Evolutionary conservation across 2,329 filamentous ascomycete genomes (phyloP).

Genomic region (Fusarium sp.): DNA sequence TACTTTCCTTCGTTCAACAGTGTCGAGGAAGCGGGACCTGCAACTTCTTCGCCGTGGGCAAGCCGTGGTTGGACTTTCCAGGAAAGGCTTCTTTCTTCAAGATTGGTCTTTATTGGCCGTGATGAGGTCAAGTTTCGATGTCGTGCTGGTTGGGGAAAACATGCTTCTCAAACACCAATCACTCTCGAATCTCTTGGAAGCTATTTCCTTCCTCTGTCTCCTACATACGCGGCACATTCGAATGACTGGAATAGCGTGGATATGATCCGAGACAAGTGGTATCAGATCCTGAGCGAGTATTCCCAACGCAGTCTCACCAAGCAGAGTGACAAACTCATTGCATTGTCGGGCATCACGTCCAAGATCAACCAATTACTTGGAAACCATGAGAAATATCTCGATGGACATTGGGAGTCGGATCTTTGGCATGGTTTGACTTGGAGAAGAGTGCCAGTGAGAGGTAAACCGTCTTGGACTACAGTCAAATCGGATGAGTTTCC

Average conservation of each 20-base stretch:
- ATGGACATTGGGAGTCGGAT: neutral
- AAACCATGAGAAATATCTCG: neutral
- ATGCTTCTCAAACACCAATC: neutral
- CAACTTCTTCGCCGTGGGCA: neutral
- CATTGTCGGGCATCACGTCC: neutral
- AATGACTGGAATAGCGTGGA: neutral
- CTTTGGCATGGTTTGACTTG: neutral
- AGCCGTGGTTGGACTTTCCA: neutral
- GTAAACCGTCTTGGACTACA: neutral
- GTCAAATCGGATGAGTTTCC: neutral
- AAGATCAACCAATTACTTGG: neutral
- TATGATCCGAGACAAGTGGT: conserved; percentile 9
- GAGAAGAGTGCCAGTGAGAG: neutral
- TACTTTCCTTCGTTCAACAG: neutral
- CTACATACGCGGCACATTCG: neutral
- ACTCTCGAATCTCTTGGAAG: neutral
- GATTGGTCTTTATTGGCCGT: neutral
- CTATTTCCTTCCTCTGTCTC: neutral
- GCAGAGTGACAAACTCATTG: conserved; percentile 15
- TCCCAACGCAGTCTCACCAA: conserved; percentile 9
- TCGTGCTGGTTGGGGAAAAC: neutral
- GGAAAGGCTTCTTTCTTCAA: neutral
- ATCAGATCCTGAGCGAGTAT: conserved; percentile 8
- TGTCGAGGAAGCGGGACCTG: neutral
- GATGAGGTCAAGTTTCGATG: neutral